Percentiles rank a stretch among this genome's conserved stretches.
These are phyloP conservation scores for Oxyria digyna DNA, from an alignment of 148 eudicot genomes.

Conservation along the genomic window DNA sequence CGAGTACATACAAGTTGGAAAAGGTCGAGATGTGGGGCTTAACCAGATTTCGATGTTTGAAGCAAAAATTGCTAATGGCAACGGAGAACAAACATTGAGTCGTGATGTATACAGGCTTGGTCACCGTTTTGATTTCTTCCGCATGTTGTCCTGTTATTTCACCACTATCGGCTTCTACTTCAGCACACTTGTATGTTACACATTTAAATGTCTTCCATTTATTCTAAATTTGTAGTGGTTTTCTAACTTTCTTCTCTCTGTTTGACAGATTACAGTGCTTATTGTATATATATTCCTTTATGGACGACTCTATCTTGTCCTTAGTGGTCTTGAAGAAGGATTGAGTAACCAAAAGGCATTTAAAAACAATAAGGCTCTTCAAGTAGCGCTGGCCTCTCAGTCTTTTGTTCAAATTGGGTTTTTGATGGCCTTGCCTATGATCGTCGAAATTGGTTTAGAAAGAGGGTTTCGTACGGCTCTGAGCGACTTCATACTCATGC, in stretches of 20 bases:
- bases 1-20: constrained; percentile 16
- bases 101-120: constrained; percentile 13
- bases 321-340: constrained; percentile 10
- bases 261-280: constrained; percentile 9
- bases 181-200: constrained; percentile 7
- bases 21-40: constrained; percentile 14
- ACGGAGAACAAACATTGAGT: constrained; percentile 12
- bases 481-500: constrained; percentile 10
- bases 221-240: background rate
- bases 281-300: constrained; percentile 7
- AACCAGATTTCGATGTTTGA: constrained; percentile 15
- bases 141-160: constrained; percentile 12
- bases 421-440: constrained; percentile 11
- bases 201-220: background rate
- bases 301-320: constrained; percentile 11
- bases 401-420: constrained; percentile 11
- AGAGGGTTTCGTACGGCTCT: constrained; percentile 13
- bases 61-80: constrained; percentile 13
- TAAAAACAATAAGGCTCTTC: constrained; percentile 9
- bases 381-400: constrained; percentile 2
- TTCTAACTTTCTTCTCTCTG: constrained; percentile 3
- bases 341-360: background rate
- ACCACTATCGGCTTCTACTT: constrained; percentile 13
- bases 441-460: constrained; percentile 9
- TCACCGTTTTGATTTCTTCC: constrained; percentile 9